phyloP scores from a whole-genome alignment of 192 early-diverging fungal species.

The Linnemannia hyalina region DNA sequence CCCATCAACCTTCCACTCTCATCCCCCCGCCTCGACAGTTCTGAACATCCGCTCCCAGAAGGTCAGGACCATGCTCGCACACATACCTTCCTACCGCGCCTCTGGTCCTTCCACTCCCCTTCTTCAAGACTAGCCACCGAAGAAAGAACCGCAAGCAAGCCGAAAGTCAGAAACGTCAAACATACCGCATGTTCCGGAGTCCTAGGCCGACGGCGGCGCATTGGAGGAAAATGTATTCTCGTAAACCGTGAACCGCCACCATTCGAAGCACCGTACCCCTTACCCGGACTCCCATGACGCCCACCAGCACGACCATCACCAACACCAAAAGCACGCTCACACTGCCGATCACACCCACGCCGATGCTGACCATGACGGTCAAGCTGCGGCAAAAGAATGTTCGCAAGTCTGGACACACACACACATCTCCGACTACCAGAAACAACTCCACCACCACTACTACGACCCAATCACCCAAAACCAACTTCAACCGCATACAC shows the following conservation, averaged over 20 bases:
- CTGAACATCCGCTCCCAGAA: background rate
- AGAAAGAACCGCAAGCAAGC: background rate
- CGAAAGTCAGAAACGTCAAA: background rate
- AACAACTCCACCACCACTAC: too few relatives aligned
- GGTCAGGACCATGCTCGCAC: background rate
- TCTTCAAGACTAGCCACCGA: background rate
- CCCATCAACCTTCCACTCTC: slow-evolving; percentile 19
- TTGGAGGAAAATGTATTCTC: background rate
- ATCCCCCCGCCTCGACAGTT: slow-evolving; percentile 36
- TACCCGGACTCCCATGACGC: background rate
- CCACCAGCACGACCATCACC: too few relatives aligned
- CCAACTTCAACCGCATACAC: background rate
- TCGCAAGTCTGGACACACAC: too few relatives aligned
- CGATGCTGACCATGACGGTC: too few relatives aligned
- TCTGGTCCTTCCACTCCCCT: background rate
- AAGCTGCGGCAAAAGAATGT: too few relatives aligned
- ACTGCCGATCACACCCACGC: too few relatives aligned
- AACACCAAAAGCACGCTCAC: too few relatives aligned
- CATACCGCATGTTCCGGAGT: background rate
- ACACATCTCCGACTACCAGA: too few relatives aligned
- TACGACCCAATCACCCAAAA: too few relatives aligned
- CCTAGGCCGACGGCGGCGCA: background rate
- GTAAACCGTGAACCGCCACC: background rate
- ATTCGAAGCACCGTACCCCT: background rate
- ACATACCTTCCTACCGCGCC: background rate